Evolutionary conservation across 805 yeast genomes (phyloP), one percentile per base, ranked within the genome.

Genomic region (Sugiyamaella smithiae): DNA sequence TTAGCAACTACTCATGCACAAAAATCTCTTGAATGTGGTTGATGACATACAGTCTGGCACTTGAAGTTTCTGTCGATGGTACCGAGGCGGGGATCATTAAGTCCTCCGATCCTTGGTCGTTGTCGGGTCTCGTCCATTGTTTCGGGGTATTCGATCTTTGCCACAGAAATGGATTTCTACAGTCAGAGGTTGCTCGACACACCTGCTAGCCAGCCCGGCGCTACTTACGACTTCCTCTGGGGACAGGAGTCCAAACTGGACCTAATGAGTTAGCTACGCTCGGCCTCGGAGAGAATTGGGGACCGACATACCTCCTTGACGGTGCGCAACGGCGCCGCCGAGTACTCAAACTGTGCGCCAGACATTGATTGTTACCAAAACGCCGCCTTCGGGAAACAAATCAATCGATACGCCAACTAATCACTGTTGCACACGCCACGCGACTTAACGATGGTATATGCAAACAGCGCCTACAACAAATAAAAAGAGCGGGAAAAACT

Each of bases 91-190:
- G 99, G 98, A 68, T 95, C 99, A 66, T 90, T 91, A 54, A 93
- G 74, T 52, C 99, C 99, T 55, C 97, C 97, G 57, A 89, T 90
- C 67, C 97, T 82, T 42, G 98, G 97, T 56, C 87, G 86, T 65
- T 85, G 85, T 51, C 95, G 89, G 33, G 96, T 81, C 68, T 90
- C 97, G 68, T 93, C 99, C 96, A 93, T 93, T n/a, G 97, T 93
- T 71, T 93, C 99, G 19, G 99, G 99, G 64, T 86, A 93, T 69
- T 91, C 97, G 63, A 93, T 88, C 66, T 93, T 93, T 37, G 97
- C 98, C 52, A 95, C 99, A 54, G 97, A 88, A 58, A 93, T 90
- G 43, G 98, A 97, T 69, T 97, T 85, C 77, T 73, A 53, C 38
- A 7, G 23, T 40, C 20, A 40, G 28, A 20, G 3, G 20, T 17